Base-by-base conservation (phyloP, 352 stramenopile species). In the Phytophthora hibernalis region DNA sequence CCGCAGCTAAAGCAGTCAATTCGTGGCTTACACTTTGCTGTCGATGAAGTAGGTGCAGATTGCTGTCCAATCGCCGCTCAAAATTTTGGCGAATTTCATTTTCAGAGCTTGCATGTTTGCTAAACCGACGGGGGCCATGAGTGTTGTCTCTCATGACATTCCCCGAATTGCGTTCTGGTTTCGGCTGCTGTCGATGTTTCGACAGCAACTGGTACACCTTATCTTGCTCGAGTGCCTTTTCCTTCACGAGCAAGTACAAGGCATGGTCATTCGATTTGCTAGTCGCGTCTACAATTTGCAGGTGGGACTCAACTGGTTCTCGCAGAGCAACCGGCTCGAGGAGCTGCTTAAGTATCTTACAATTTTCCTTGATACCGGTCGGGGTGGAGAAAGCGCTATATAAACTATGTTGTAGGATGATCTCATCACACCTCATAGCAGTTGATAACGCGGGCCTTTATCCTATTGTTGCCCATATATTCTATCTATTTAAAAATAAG, bases 181-280 rank as follows among this genome's bases (percentile, higher is more conserved):
- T 42, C 2, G 5, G 35, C 5, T 45, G 4, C 13, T 62, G 37
- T 2, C 26, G 33, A 15, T 24, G 16, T n/a, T 54, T 70, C 0
- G 18, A 13, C 3, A 63, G 21, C 3, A 56, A 15, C 8, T 22
- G 38, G 18, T 43, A 64, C 2, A 55, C 10, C 12, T 68, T 69
- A 15, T 74, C 65, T 22, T 74, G 60, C 42, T 74, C 59, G 5
- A 71, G n/a, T n/a, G 56, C 55, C n/a, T 74, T 71, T 2, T 68
- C 65, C 2, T 55, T 61, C 0, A 69, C 31, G 2, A 73, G 16
- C 4, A 30, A 28, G 43, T 71, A 74, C 2, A 74, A 2, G 16
- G n/a, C 18, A 15, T 54, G 22, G 38, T 62, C 51, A 12, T 65
- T 40, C 6, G 38, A 22, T 7, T 67, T 60, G 16, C 54, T 42